Evolutionary conservation across 805 yeast genomes (phyloP).

Genomic region (Kazachstania bromeliacearum): DNA sequence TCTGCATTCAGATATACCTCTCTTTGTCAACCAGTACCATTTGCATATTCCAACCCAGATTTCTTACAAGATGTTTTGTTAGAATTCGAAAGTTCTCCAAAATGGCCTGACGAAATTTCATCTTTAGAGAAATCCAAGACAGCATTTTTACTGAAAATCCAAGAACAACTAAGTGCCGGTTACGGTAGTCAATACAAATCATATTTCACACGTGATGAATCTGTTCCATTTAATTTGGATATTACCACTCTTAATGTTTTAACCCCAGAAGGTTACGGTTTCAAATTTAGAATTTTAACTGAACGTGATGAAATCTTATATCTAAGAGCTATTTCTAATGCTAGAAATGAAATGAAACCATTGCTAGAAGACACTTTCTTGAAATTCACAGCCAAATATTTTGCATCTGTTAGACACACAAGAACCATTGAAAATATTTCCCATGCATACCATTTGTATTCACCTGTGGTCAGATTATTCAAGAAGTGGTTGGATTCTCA

Average conservation of each 20-base stretch:
- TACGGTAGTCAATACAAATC: conserved; percentile 49
- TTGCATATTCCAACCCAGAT: conserved; percentile 63
- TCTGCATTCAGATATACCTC: conserved; percentile 71
- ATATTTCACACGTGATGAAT: conserved; percentile 55
- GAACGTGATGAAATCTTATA: conserved; percentile 77
- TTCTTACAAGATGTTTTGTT: conserved; percentile 72
- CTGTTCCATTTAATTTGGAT: conserved; percentile 56
- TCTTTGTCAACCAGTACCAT: conserved; percentile 70
- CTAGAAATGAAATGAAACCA: conserved; percentile 49
- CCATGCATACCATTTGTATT: conserved; percentile 59
- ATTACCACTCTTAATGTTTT: conserved; percentile 53
- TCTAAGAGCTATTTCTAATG: conserved; percentile 59
- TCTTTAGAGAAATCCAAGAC: conserved; percentile 85
- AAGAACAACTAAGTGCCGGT: conserved; percentile 34
- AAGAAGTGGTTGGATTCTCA: conserved; percentile 89
- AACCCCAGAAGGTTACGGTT: conserved; percentile 87
- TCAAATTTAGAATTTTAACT: conserved; percentile 63
- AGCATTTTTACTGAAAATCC: conserved; percentile 73
- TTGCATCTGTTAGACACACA: conserved; percentile 68
- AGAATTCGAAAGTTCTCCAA: conserved; percentile 81
- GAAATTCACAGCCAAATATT: conserved; percentile 53
- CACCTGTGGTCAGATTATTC: conserved; percentile 75
- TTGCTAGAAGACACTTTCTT: conserved; percentile 52
- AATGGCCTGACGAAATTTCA: conserved; percentile 89
- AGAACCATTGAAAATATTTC: conserved; percentile 65